Evolutionary conservation across 1,284 basidiomycete genomes (phyloP).

Genomic region (Cryptococcus sp.): DNA sequence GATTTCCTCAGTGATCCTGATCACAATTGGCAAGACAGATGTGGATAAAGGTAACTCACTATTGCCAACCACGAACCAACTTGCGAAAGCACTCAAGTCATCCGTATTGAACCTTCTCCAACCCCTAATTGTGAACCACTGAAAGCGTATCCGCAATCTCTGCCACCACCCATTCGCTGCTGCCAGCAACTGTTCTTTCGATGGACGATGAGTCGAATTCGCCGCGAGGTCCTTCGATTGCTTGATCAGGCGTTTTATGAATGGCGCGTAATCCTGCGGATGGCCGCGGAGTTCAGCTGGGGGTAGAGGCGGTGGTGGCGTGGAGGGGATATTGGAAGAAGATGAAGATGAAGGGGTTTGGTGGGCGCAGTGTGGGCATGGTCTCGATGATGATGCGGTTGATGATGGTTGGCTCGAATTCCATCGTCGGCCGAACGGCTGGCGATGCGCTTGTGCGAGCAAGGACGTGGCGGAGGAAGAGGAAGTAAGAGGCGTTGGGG

Average conservation of each 20-base stretch:
- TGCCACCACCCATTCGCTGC: constrained; percentile 89
- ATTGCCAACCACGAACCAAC: constrained; percentile 92
- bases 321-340: constrained; percentile 11
- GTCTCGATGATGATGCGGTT: constrained; percentile 56
- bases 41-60: constrained; percentile 50
- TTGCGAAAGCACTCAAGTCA: constrained; percentile 94
- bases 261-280: constrained; percentile 68
- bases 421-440: constrained; percentile 14
- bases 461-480: not conserved
- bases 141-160: constrained; percentile 86
- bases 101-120: constrained; percentile 96
- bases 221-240: constrained; percentile 28
- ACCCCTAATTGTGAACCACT: constrained; percentile 95
- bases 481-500: constrained; percentile 7
- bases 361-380: constrained; percentile 23
- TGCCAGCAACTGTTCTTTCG: constrained; percentile 81
- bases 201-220: constrained; percentile 70
- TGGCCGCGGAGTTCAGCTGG: constrained; percentile 26
- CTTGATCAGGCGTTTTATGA: constrained; percentile 67
- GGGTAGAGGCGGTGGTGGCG: constrained; percentile 11
- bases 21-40: not conserved
- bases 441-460: not conserved
- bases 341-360: constrained; percentile 7
- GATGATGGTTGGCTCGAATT: constrained; percentile 24
- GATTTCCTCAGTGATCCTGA: not conserved